phyloP scores from a whole-genome alignment of 2,329 filamentous ascomycete species.

The Exophiala xenobiotica region DNA sequence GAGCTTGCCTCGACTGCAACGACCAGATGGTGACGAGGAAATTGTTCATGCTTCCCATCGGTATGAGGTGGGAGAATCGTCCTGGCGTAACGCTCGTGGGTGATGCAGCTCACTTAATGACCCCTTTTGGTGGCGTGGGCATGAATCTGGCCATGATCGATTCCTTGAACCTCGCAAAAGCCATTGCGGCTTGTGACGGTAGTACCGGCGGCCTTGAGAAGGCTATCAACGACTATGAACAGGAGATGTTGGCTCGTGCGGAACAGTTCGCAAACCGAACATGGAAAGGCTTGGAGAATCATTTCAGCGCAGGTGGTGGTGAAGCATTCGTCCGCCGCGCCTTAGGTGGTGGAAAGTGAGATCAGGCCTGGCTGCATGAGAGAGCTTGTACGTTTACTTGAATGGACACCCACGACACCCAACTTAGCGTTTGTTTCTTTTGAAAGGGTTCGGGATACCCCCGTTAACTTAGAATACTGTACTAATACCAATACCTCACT shows the following conservation, averaged over 20 bases:
- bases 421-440: no score
- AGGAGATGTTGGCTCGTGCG: conserved; percentile 29
- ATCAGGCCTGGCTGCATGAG: background rate
- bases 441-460: no score
- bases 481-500: background rate
- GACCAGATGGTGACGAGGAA: conserved; percentile 42
- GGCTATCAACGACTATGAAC: conserved; percentile 30
- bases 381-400: no score
- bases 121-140: conserved; percentile 26
- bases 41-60: conserved; percentile 56
- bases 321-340: conserved; percentile 1
- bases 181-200: conserved; percentile 25
- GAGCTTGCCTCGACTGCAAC: conserved; percentile 44
- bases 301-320: conserved; percentile 20
- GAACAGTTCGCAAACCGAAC: conserved; percentile 19
- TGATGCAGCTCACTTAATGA: conserved; percentile 26
- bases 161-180: conserved; percentile 23
- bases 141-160: conserved; percentile 28
- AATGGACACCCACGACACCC: no score
- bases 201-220: conserved; percentile 18
- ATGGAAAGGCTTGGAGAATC: conserved; percentile 14
- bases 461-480: no score
- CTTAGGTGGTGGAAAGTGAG: background rate
- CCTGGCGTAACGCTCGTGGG: conserved; percentile 57
- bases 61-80: conserved; percentile 49